Evolutionary conservation across 345 rosid species (phyloP), one percentile per base, ranked within the genome.

Genomic region (Toxicodendron radicans): DNA sequence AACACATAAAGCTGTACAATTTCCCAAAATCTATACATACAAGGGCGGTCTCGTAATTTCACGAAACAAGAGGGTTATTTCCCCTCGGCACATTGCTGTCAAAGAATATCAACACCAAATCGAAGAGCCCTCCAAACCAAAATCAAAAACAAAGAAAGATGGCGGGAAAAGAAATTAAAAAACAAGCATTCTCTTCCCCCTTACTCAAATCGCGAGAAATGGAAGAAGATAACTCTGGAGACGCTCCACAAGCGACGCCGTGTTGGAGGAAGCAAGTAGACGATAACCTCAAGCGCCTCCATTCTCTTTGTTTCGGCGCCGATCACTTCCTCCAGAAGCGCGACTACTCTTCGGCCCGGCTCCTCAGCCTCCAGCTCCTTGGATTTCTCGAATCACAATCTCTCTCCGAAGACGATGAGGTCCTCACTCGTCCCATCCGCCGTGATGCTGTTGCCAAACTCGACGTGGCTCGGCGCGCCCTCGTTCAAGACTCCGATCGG

Each of bases 361-460:
- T 91, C 71, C 88, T 95, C 71, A 86, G 88, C 33, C 98, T 92
- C 74, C 91, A 90, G 2, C 99, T 95, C 70, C 76, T 92, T 68
- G 99, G 99, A 76, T 92, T 95, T 81, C 91, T 95, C 66, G 97
- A 91, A 79, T 95, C 98, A 30, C 88, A 78, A 62, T 82, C 92
- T 63, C 82, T 74, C 33, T 81, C 90, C 5, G 90, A 87, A 10
- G 66, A 41, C 1, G 98, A 92, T 35, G 89, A 87, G 78, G 77
- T 53, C 48, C 86, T 90, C 67, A 85, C 83, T 78, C 84, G 78
- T 54, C 95, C 97, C 3, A 91, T 92, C 57, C 92, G 94, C 69
- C 80, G 84, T 10, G 88, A 90, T 23, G 98, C 87, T 45, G 71
- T 84, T 27, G 79, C 90, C 69, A 95, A 85, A 79, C 87, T 95